Percentiles rank a stretch among this genome's conserved stretches.
Evolutionary conservation across 805 yeast species (phyloP).

Genomic region (Kazachstania psychrophila): DNA sequence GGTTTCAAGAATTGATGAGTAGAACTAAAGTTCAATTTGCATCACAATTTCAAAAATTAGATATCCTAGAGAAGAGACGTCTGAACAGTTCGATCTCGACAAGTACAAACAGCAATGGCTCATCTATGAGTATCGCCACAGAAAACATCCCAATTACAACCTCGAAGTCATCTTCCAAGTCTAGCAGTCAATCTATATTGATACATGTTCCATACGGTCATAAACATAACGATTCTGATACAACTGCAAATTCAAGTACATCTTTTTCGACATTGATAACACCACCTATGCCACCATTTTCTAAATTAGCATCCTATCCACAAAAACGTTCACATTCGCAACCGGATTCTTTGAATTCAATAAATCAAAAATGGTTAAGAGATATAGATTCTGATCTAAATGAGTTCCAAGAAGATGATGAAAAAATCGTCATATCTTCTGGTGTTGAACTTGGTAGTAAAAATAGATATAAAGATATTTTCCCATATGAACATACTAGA

Average conservation of each 20-base stretch:
- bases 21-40: conserved; percentile 25
- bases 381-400: conserved; percentile 16
- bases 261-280: conserved; percentile 1
- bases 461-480: conserved; percentile 81
- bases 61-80: conserved; percentile 59
- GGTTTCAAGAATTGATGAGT: conserved; percentile 37
- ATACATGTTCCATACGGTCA: neutral
- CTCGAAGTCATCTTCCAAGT: neutral
- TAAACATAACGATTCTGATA: conserved; percentile 5
- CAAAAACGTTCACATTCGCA: conserved; percentile 20
- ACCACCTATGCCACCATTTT: conserved; percentile 3
- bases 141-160: neutral
- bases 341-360: conserved; percentile 7
- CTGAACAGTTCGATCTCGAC: conserved; percentile 34
- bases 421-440: conserved; percentile 41
- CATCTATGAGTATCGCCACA: neutral
- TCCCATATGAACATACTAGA: conserved; percentile 78
- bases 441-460: conserved; percentile 78
- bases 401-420: conserved; percentile 13
- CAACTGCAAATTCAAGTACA: neutral
- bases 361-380: conserved; percentile 8
- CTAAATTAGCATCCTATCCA: neutral
- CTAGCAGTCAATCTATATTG: neutral
- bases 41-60: conserved; percentile 55
- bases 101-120: conserved; percentile 1